phyloP scores from a whole-genome alignment of 1,139 yeast species.

The Saccharomyces hybrid region DNA sequence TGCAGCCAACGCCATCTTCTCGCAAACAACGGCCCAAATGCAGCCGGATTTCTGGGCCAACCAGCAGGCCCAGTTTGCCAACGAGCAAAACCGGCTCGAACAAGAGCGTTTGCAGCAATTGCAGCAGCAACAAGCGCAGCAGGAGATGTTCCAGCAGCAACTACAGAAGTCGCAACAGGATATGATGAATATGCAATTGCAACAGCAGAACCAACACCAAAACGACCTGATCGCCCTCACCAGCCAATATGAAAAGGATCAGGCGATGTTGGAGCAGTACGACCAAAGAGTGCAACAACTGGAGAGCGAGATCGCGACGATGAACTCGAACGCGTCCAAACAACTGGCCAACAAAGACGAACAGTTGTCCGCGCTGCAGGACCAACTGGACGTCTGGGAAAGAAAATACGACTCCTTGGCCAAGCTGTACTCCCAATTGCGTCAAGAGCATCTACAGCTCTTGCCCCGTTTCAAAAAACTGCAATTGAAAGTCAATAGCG shows the following conservation, averaged over 20 bases:
- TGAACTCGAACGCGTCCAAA: slow-evolving; percentile 60
- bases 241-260: slow-evolving; percentile 84
- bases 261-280: slow-evolving; percentile 75
- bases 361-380: slow-evolving; percentile 59
- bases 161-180: slow-evolving; percentile 44
- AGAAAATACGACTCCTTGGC: slow-evolving; percentile 86
- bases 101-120: slow-evolving; percentile 46
- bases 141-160: slow-evolving; percentile 65
- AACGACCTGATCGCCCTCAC: slow-evolving; percentile 69
- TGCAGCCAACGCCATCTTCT: slow-evolving; percentile 3
- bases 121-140: slow-evolving; percentile 59
- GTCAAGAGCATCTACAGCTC: slow-evolving; percentile 83
- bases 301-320: slow-evolving; percentile 61
- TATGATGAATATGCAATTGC: slow-evolving; percentile 28
- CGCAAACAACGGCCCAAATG: slow-evolving; percentile 8
- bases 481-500: slow-evolving; percentile 86
- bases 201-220: slow-evolving; percentile 70
- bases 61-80: slow-evolving; percentile 33
- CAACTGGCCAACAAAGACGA: slow-evolving; percentile 77
- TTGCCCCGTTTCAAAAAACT: slow-evolving; percentile 73
- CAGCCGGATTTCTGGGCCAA: slow-evolving; percentile 42
- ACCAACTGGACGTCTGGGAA: slow-evolving; percentile 74
- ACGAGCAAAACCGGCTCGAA: slow-evolving; percentile 45
- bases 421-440: slow-evolving; percentile 78
- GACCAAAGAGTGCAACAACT: slow-evolving; percentile 78